A percentile compares a stretch with the other conserved stretches of the same genome.
phyloP scores from a whole-genome alignment of 78 protist genomes.

The Planoprotostelium fungivorum region DNA sequence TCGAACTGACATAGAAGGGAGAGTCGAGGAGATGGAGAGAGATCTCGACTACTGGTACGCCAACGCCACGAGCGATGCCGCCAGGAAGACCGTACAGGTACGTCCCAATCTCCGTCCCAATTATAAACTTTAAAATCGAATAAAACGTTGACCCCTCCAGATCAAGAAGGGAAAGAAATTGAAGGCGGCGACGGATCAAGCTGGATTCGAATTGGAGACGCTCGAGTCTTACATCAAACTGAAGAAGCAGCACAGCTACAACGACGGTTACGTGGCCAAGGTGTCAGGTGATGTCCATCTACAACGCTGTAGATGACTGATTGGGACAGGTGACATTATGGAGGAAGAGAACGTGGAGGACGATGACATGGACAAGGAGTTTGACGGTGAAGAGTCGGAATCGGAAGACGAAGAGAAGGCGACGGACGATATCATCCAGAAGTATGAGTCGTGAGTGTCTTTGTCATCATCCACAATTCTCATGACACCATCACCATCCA shows the following conservation, averaged over 20 bases:
- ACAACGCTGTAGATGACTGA: background rate
- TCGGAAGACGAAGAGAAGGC: slow-evolving; percentile 7
- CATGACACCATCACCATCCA: background rate
- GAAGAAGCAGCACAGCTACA: background rate
- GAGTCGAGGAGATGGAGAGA: background rate
- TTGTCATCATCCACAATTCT: background rate
- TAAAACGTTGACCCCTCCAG: background rate
- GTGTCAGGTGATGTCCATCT: background rate
- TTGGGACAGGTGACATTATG: background rate
- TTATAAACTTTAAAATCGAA: no score
- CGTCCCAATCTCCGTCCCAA: background rate
- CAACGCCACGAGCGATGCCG: background rate
- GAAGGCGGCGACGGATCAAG: background rate
- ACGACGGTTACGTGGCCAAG: background rate
- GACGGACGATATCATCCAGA: background rate
- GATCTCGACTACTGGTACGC: background rate
- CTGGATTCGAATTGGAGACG: background rate
- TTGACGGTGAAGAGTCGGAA: slow-evolving; percentile 22
- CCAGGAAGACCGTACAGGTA: background rate
- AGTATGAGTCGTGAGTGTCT: background rate
- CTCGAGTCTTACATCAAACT: background rate
- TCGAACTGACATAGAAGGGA: background rate
- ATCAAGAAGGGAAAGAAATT: background rate
- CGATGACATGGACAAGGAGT: slow-evolving; percentile 14
- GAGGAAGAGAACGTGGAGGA: slow-evolving; percentile 15